phyloP scores from a whole-genome alignment of 192 early-diverging fungal species.

The Funneliformis mosseae region DNA sequence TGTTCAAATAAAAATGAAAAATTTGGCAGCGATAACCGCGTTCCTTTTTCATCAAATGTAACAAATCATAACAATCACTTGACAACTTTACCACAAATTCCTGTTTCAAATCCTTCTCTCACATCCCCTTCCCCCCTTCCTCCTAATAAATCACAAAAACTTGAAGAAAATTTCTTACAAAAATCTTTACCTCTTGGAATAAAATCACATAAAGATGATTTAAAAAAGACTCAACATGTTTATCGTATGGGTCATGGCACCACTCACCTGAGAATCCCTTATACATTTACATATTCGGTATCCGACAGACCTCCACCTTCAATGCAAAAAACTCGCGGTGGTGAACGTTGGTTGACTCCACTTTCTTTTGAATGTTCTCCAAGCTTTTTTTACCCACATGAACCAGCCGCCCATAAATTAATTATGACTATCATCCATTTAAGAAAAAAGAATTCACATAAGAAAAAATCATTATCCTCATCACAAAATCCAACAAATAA shows the following conservation, averaged over 20 bases:
- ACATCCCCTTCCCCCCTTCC: no score
- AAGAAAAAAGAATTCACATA: neutral
- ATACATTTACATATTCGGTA: conserved; percentile 7
- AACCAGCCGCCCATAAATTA: conserved; percentile 1
- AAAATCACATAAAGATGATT: neutral
- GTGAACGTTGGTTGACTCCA: conserved; percentile 21
- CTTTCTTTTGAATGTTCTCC: conserved; percentile 7
- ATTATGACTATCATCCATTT: conserved; percentile 2
- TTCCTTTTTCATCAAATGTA: neutral
- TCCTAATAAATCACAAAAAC: neutral
- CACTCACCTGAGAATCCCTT: conserved; percentile 3
- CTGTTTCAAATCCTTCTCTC: no score
- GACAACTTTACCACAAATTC: no score
- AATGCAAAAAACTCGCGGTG: neutral
- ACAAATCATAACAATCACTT: neutral
- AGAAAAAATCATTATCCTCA: neutral
- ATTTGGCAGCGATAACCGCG: neutral
- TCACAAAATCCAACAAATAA: neutral
- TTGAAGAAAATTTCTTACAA: neutral
- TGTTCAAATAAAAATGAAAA: neutral
- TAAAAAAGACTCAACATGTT: neutral
- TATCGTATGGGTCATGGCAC: conserved; percentile 27
- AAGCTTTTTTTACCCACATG: conserved; percentile 25
- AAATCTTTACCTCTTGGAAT: neutral
- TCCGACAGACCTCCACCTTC: conserved; percentile 4